Evolutionary conservation across 2,329 filamentous ascomycete species (phyloP).

Genomic region (Aspergillus nomiae): DNA sequence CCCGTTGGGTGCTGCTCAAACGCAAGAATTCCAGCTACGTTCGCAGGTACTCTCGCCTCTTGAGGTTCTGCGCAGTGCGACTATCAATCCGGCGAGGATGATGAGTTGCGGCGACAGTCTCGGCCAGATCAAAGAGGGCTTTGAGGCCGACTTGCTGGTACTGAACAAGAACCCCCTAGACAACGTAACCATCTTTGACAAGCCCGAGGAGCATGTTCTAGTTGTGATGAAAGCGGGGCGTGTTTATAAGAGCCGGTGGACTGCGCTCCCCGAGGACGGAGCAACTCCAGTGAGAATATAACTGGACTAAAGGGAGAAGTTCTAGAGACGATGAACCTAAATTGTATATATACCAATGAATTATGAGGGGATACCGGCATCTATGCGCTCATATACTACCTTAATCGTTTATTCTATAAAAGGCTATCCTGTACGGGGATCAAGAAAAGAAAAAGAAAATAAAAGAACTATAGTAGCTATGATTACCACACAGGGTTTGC

Average conservation of each 20-base stretch:
- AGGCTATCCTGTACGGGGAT: background rate
- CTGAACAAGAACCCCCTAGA: background rate
- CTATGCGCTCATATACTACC: background rate
- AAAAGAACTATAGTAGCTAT: background rate
- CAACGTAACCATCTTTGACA: background rate
- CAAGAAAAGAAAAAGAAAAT: too few relatives aligned
- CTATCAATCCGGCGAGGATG: background rate
- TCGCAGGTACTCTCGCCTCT: background rate
- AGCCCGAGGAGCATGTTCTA: background rate
- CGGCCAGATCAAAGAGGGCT: background rate
- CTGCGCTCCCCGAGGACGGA: background rate
- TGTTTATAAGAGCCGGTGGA: background rate
- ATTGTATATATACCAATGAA: background rate
- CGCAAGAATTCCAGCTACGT: background rate
- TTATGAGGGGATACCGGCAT: background rate
- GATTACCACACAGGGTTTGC: background rate
- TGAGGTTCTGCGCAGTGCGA: background rate
- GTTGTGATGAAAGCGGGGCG: background rate
- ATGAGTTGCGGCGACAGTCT: background rate
- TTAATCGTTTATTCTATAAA: background rate
- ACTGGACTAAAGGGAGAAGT: background rate
- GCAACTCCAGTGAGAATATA: background rate
- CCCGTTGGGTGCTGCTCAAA: background rate
- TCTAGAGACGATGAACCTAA: background rate
- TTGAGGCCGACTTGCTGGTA: background rate